These are phyloP conservation scores for Penicillium rolfsii DNA, from an alignment of 2,329 filamentous ascomycete genomes.

Conservation along the genomic window DNA sequence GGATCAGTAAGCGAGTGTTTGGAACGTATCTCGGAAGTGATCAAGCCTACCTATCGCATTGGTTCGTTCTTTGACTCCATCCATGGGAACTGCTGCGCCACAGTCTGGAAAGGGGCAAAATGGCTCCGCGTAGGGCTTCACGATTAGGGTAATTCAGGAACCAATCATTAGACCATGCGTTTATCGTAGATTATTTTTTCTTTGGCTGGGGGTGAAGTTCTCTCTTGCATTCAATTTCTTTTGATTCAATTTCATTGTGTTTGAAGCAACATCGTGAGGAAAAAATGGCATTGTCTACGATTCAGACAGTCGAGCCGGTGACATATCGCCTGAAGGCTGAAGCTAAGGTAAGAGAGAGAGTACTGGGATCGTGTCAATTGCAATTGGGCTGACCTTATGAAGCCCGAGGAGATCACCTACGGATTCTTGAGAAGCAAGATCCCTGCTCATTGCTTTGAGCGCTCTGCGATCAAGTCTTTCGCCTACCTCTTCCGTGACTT, in stretches of 20 bases:
- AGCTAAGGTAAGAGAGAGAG: slow-evolving; percentile 8
- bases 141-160: slow-evolving; percentile 11
- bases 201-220: slow-evolving; percentile 3
- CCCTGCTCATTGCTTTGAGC: slow-evolving; percentile 26
- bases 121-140: slow-evolving; percentile 22
- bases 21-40: slow-evolving; percentile 4
- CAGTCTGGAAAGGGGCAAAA: slow-evolving; percentile 21
- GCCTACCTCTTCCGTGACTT: slow-evolving; percentile 24
- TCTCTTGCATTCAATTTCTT: slow-evolving; percentile 4
- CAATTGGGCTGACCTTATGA: slow-evolving; percentile 9
- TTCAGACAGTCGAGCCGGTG: slow-evolving; percentile 21
- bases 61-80: slow-evolving; percentile 8
- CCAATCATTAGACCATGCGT: slow-evolving; percentile 21
- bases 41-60: slow-evolving; percentile 9
- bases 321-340: slow-evolving; percentile 22
- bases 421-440: slow-evolving; percentile 22
- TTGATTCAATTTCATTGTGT: background rate
- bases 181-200: slow-evolving; percentile 16
- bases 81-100: slow-evolving; percentile 20
- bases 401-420: slow-evolving; percentile 23
- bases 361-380: background rate
- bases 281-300: slow-evolving; percentile 16
- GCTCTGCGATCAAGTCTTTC: slow-evolving; percentile 19
- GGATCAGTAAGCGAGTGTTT: slow-evolving; percentile 19
- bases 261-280: background rate